phyloP scores from a whole-genome alignment of 2,329 filamentous ascomycete species.

The Cytospora piceicola region DNA sequence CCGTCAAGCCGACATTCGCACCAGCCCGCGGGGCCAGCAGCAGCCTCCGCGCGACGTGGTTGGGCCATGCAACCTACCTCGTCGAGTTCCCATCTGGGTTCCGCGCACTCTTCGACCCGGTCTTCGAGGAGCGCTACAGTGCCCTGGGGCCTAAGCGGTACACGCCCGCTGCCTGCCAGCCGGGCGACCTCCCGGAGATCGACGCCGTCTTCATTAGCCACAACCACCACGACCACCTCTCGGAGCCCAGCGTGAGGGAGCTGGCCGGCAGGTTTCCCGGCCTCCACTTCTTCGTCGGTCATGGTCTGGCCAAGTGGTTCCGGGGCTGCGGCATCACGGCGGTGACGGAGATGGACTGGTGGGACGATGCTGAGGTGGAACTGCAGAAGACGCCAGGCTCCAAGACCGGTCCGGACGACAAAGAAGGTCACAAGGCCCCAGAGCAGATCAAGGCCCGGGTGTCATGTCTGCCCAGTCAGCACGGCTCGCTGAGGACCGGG shows the following conservation, averaged over 20 bases:
- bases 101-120: constrained; percentile 55
- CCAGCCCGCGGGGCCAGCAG: neutral
- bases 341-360: constrained; percentile 75
- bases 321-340: constrained; percentile 54
- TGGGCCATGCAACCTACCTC: constrained; percentile 10
- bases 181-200: constrained; percentile 53
- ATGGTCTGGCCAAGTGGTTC: constrained; percentile 71
- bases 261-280: neutral
- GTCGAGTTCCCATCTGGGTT: constrained; percentile 37
- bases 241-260: constrained; percentile 27
- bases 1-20: neutral
- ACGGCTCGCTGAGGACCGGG: neutral
- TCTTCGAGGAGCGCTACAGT: constrained; percentile 54
- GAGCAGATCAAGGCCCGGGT: neutral
- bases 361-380: constrained; percentile 50
- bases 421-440: neutral
- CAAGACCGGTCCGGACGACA: no score
- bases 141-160: constrained; percentile 55
- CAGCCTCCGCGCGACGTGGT: constrained; percentile 2
- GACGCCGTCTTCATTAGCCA: constrained; percentile 58
- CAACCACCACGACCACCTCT: constrained; percentile 60
- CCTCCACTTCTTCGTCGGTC: constrained; percentile 67
- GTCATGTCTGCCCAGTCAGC: constrained; percentile 5
- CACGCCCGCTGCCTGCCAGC: constrained; percentile 52
- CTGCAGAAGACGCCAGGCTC: neutral